phyloP scores from a whole-genome alignment of 768 basidiomycete genomes.

The Kwoniella dejecticola region DNA sequence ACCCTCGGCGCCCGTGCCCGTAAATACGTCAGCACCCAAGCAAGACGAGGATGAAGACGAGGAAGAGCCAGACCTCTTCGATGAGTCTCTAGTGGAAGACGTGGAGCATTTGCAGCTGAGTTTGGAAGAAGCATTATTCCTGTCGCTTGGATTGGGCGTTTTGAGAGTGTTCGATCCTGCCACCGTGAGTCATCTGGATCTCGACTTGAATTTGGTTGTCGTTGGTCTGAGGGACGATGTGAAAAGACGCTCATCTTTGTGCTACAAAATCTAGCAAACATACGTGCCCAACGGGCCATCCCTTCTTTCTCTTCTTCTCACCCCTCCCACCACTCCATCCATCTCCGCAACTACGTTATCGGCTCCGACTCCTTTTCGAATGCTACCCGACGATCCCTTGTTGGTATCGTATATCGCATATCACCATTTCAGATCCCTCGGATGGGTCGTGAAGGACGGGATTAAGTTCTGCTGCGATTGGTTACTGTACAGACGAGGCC shows the following conservation, averaged over 20 bases:
- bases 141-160: slow-evolving; percentile 80
- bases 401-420: slow-evolving; percentile 84
- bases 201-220: too few relatives aligned
- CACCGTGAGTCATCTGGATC: slow-evolving; percentile 63
- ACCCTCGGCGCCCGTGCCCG: background rate
- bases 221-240: too few relatives aligned
- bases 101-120: slow-evolving; percentile 90
- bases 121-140: slow-evolving; percentile 84
- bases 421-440: slow-evolving; percentile 92
- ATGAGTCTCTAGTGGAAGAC: slow-evolving; percentile 66
- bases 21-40: slow-evolving; percentile 24
- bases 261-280: slow-evolving; percentile 32
- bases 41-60: slow-evolving; percentile 52
- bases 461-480: slow-evolving; percentile 98
- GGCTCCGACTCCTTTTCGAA: slow-evolving; percentile 19
- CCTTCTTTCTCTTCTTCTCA: slow-evolving; percentile 55
- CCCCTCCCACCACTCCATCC: slow-evolving; percentile 56
- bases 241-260: too few relatives aligned
- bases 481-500: slow-evolving; percentile 89
- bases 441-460: slow-evolving; percentile 94
- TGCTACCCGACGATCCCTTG: slow-evolving; percentile 81
- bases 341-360: slow-evolving; percentile 56
- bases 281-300: slow-evolving; percentile 27
- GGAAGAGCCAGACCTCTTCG: slow-evolving; percentile 53
- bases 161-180: slow-evolving; percentile 68